Percentiles rank a stretch among this genome's conserved stretches.
Evolutionary conservation across 2,329 filamentous ascomycete species (phyloP).

Genomic region (Blastomyces gilchristii): DNA sequence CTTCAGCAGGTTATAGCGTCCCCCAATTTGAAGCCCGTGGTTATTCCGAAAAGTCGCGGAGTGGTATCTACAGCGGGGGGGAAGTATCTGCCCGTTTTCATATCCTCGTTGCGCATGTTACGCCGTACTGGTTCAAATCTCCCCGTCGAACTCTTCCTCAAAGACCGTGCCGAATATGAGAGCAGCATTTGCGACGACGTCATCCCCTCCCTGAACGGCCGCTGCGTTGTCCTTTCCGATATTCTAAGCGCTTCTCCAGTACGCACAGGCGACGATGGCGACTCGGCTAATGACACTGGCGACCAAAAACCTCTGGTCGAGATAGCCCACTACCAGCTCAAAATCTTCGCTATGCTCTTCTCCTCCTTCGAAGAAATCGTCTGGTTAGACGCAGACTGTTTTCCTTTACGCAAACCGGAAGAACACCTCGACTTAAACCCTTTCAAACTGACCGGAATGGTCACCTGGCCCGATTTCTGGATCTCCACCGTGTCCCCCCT

Average conservation of each 20-base stretch:
- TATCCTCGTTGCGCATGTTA: slow-evolving; percentile 26
- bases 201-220: slow-evolving; percentile 24
- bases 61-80: slow-evolving; percentile 34
- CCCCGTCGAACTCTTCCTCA: slow-evolving; percentile 30
- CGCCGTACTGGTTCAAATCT: slow-evolving; percentile 24
- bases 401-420: slow-evolving; percentile 41
- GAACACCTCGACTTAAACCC: slow-evolving; percentile 42
- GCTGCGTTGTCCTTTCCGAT: slow-evolving; percentile 17
- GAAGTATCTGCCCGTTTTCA: slow-evolving; percentile 23
- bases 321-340: slow-evolving; percentile 44
- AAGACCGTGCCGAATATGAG: slow-evolving; percentile 22
- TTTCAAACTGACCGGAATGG: slow-evolving; percentile 42
- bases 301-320: slow-evolving; percentile 20
- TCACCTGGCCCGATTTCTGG: slow-evolving; percentile 48
- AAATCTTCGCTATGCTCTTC: slow-evolving; percentile 47
- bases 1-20: slow-evolving; percentile 21
- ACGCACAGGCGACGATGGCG: neutral
- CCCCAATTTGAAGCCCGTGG: slow-evolving; percentile 24
- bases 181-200: slow-evolving; percentile 22
- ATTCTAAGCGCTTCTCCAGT: slow-evolving; percentile 3
- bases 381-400: slow-evolving; percentile 49
- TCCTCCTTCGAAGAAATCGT: slow-evolving; percentile 51
- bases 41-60: slow-evolving; percentile 19
- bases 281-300: too few species aligned
- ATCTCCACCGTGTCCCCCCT: slow-evolving; percentile 28